Evolutionary conservation across 139 green algal species (phyloP).

Genomic region (Tetraselmis striata): DNA sequence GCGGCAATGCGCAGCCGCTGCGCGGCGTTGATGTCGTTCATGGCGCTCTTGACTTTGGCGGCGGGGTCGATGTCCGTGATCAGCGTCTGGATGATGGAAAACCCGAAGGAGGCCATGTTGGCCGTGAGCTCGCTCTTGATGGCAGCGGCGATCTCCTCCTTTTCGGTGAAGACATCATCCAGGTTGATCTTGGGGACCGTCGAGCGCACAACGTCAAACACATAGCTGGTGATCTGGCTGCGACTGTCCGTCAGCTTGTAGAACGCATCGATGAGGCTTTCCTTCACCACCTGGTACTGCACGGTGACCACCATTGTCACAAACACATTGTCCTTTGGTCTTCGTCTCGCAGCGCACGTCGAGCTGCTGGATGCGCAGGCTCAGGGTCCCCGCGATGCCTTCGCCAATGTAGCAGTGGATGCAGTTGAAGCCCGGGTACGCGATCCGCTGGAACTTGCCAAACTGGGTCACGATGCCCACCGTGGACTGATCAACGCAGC

Average conservation of each 20-base stretch:
- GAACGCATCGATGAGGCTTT: slow-evolving; percentile 67
- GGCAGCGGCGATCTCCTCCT: slow-evolving; percentile 79
- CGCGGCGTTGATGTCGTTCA: slow-evolving; percentile 88
- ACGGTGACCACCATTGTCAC: slow-evolving; percentile 68
- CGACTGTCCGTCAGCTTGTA: slow-evolving; percentile 67
- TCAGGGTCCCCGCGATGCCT: slow-evolving; percentile 37
- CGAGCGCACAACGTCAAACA: slow-evolving; percentile 67
- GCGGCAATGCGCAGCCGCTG: slow-evolving; percentile 62
- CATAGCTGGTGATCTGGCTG: slow-evolving; percentile 55
- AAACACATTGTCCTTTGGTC: slow-evolving; percentile 73
- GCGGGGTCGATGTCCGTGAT: slow-evolving; percentile 81
- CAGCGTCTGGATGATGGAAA: slow-evolving; percentile 79
- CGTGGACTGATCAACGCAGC: slow-evolving; percentile 24
- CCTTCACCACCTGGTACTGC: slow-evolving; percentile 65
- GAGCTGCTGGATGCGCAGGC: slow-evolving; percentile 65
- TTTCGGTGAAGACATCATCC: slow-evolving; percentile 59
- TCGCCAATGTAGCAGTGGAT: slow-evolving; percentile 46
- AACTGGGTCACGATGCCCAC: slow-evolving; percentile 35
- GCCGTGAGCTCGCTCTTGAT: slow-evolving; percentile 62
- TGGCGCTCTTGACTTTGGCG: slow-evolving; percentile 54
- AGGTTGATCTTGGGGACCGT: slow-evolving; percentile 59
- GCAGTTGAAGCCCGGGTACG: slow-evolving; percentile 49
- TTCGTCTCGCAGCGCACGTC: slow-evolving; percentile 75
- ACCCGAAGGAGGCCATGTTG: slow-evolving; percentile 77
- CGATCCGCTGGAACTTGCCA: slow-evolving; percentile 40